These are phyloP conservation scores for Hamamelis virginiana DNA, from an alignment of 164 flowering plant genomes.

Conservation along the genomic window DNA sequence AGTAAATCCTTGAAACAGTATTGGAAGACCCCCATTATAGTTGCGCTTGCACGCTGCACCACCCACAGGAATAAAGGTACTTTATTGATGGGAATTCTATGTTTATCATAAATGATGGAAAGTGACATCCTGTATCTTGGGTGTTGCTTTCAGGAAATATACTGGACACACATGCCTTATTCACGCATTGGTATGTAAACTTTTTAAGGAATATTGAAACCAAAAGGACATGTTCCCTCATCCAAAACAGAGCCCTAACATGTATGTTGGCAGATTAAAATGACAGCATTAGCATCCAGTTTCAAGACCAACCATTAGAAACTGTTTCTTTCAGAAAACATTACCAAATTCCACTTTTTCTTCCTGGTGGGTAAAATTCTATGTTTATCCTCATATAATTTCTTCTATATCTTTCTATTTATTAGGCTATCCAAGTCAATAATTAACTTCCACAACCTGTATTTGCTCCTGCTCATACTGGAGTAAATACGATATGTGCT, in stretches of 20 bases:
- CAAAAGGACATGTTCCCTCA: neutral
- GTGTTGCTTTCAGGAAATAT: no score
- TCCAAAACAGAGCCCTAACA: neutral
- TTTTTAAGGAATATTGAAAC: neutral
- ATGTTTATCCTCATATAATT: neutral
- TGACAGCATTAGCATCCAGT: neutral
- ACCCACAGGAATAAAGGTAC: neutral
- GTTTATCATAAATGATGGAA: neutral
- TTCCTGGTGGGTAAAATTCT: no score
- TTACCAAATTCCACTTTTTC: neutral
- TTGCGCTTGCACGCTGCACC: neutral
- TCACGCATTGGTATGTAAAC: neutral
- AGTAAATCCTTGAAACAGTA: no score
- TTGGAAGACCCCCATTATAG: neutral
- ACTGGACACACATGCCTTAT: neutral
- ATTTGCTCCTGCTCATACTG: no score
- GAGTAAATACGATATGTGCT: no score
- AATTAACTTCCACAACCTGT: no score
- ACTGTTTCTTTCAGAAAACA: neutral
- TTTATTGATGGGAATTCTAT: neutral
- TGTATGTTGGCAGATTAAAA: neutral
- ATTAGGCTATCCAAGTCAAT: no score
- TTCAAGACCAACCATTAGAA: neutral
- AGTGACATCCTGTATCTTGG: neutral
- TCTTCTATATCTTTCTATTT: neutral